phyloP scores from a whole-genome alignment of 129 eudicot genomes.

The Flaveria brownii region DNA sequence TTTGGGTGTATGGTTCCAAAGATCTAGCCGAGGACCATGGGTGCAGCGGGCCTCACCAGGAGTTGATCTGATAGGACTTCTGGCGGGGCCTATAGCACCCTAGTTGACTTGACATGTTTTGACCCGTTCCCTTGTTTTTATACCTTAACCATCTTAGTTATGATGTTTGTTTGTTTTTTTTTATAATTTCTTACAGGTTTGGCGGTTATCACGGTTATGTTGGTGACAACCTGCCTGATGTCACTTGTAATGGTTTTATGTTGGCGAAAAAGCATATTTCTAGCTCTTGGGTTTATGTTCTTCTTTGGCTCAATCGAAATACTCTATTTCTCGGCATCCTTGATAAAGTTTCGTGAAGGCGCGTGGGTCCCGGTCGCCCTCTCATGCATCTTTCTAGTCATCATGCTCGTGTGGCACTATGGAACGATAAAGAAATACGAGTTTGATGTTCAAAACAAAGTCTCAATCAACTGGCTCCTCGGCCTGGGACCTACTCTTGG shows the following conservation, averaged over 20 bases:
- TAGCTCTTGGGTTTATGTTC: constrained; percentile 59
- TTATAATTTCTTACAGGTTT: constrained; percentile 51
- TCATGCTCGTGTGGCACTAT: constrained; percentile 78
- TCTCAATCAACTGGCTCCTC: constrained; percentile 75
- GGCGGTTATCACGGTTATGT: constrained; percentile 87
- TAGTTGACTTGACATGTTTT: not conserved
- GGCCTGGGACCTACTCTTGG: constrained; percentile 68
- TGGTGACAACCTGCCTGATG: constrained; percentile 89
- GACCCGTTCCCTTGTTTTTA: not conserved
- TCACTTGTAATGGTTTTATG: constrained; percentile 78
- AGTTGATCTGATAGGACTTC: not conserved
- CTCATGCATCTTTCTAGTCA: constrained; percentile 54
- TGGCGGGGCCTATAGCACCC: not conserved
- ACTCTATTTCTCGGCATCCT: constrained; percentile 85
- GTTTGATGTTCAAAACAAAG: constrained; percentile 81
- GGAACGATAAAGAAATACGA: constrained; percentile 75
- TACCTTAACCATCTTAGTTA: not conserved
- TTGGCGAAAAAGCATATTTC: constrained; percentile 60
- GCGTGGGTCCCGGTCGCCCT: constrained; percentile 94
- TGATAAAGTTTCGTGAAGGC: constrained; percentile 78
- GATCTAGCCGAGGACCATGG: constrained; percentile 1
- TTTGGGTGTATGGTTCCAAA: not conserved
- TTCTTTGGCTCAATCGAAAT: constrained; percentile 79
- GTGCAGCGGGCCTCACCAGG: not conserved
- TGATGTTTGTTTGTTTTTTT: constrained; percentile 6